Evolutionary conservation across 1,284 basidiomycete genomes (phyloP).

Genomic region (Volvariella surrecta): DNA sequence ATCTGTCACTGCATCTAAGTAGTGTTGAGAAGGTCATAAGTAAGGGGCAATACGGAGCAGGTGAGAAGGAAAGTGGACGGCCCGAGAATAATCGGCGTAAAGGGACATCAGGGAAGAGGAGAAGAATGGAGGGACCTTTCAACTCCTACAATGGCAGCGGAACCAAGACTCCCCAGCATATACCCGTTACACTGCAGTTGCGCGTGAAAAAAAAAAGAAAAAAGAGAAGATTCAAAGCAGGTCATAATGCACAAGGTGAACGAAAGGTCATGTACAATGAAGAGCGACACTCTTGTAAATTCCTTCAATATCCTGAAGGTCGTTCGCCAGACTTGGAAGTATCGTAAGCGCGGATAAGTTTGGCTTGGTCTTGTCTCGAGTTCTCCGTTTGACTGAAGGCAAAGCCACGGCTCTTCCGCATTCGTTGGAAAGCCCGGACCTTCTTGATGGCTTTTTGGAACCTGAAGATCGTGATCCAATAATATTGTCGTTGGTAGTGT

Average conservation of each 20-base stretch:
- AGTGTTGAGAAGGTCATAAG: conserved; percentile 1
- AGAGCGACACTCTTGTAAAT: not conserved
- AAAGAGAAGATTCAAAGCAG: too few species aligned
- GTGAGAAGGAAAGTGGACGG: too few species aligned
- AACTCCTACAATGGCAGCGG: too few species aligned
- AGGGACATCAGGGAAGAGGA: too few species aligned
- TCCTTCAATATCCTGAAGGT: conserved; percentile 59
- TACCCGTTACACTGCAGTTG: too few species aligned
- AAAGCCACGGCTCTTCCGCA: conserved; percentile 91
- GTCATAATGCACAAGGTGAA: conserved; percentile 11
- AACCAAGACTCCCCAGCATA: too few species aligned
- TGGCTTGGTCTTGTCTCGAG: conserved; percentile 76
- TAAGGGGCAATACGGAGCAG: too few species aligned
- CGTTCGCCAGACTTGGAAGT: conserved; percentile 67
- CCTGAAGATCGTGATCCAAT: conserved; percentile 18
- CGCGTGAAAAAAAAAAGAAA: too few species aligned
- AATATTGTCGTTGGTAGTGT: too few species aligned
- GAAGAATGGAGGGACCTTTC: too few species aligned
- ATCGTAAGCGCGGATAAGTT: conserved; percentile 85
- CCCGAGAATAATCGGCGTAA: too few species aligned
- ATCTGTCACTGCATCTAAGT: conserved; percentile 1
- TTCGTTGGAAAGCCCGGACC: conserved; percentile 90
- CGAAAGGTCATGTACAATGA: too few species aligned
- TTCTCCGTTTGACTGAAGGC: conserved; percentile 95
- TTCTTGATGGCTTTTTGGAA: conserved; percentile 99